phyloP scores from a whole-genome alignment of 768 basidiomycete genomes.

The Crepidotus variabilis region DNA sequence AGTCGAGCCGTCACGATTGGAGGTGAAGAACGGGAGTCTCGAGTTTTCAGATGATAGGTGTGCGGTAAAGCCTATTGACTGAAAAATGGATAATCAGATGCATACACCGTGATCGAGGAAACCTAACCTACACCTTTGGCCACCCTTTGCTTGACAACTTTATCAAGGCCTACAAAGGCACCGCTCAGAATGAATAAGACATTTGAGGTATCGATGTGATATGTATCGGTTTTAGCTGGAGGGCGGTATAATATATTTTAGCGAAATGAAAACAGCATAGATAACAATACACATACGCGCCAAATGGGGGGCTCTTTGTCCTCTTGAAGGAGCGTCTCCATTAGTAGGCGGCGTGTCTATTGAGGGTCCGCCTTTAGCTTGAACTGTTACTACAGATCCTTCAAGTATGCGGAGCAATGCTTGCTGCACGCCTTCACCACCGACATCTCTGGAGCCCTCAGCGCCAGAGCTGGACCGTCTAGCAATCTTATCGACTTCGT shows the following conservation, averaged over 20 bases:
- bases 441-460: slow-evolving; percentile 82
- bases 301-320: slow-evolving; percentile 43
- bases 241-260: slow-evolving; percentile 1
- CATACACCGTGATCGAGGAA: background rate
- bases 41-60: slow-evolving; percentile 35
- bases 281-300: slow-evolving; percentile 22
- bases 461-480: slow-evolving; percentile 54
- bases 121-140: slow-evolving; percentile 71
- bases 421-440: slow-evolving; percentile 96
- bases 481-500: slow-evolving; percentile 94
- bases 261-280: background rate
- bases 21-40: slow-evolving; percentile 71
- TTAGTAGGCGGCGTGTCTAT: slow-evolving; percentile 41
- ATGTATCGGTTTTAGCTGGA: slow-evolving; percentile 58
- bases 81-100: slow-evolving; percentile 2
- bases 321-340: slow-evolving; percentile 43
- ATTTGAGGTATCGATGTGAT: slow-evolving; percentile 83
- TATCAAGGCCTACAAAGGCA: slow-evolving; percentile 91
- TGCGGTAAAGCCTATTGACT: slow-evolving; percentile 87
- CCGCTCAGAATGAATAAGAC: slow-evolving; percentile 94
- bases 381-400: slow-evolving; percentile 80
- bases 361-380: slow-evolving; percentile 58
- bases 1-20: slow-evolving; percentile 48
- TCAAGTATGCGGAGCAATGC: slow-evolving; percentile 92
- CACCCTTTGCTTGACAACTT: slow-evolving; percentile 71